Evolutionary conservation across 805 yeast genomes (phyloP), one percentile per base, ranked within the genome.

Genomic region (Candida endomychidarum): DNA sequence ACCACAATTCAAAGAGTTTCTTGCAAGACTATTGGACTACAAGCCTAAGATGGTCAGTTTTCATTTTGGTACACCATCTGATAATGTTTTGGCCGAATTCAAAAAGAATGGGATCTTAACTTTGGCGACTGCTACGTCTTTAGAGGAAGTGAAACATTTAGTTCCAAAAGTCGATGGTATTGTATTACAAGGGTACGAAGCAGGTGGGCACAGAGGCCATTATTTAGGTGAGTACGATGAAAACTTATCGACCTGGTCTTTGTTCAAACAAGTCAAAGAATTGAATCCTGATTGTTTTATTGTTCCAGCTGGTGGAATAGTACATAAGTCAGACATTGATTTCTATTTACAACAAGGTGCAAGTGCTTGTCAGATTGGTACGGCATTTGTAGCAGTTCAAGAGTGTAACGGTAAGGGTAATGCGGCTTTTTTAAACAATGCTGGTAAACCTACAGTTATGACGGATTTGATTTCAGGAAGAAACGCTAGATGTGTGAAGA

Each of bases 181-280:
- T 3, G 60, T 73, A 6, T 63, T 70, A 18, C 86, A 80, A 53
- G 84, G 84, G 0, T 64, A 63, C 53, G 84, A 78, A 48, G 85
- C 85, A 3, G 85, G 85, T 17, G 85, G 85, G 0, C 85, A 80
- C 51, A 58, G 85, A 12, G 83, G 83, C 2, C 71, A 65, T 46
- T 73, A 69, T 37, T 38, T 67, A 14, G 40, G 27, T 8, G 35
- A 37, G 11, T 38, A 39, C 14, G 76, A 70, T 43, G 58, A 57
- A 21, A 57, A 62, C 20, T 54, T 71, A 33, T 53, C 65, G 7
- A 72, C 80, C 0, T 47, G 36, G 26, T 48, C 57, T 5, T 50
- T 64, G 33, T 61, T 62, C 37, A 35, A 41, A 5, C 54, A 51
- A 39, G 56, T 59, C 7, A 45, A 45, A 27, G 37, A 32, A 20